These are phyloP conservation scores for Acephala macrosclerotiorum DNA, from an alignment of 2,329 filamentous ascomycete species.

Conservation along the genomic window DNA sequence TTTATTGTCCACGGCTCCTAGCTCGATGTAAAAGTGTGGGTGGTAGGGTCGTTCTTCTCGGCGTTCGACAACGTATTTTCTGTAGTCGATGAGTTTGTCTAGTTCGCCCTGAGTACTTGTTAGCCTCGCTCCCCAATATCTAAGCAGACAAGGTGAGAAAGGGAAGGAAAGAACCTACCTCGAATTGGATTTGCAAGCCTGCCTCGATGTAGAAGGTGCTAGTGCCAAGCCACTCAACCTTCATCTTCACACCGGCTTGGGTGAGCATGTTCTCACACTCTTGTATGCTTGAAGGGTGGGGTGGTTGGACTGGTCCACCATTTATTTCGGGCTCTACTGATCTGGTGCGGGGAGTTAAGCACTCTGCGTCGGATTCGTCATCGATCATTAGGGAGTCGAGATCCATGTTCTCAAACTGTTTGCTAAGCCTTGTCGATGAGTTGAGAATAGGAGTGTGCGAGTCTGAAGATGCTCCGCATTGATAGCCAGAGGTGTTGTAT, in stretches of 20 bases:
- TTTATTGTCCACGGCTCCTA: constrained; percentile 25
- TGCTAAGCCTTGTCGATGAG: too few relatives aligned
- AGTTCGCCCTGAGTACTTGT: constrained; percentile 26
- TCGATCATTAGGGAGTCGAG: too few relatives aligned
- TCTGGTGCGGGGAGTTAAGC: too few relatives aligned
- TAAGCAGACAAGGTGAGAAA: too few relatives aligned
- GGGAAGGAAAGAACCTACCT: background rate
- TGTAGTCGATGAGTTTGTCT: constrained; percentile 23
- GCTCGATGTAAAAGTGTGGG: constrained; percentile 27
- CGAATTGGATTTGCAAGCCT: background rate
- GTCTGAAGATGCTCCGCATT: too few relatives aligned
- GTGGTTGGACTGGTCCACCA: background rate
- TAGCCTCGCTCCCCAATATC: background rate
- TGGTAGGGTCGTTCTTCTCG: constrained; percentile 29
- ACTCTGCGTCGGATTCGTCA: too few relatives aligned
- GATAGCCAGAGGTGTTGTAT: too few relatives aligned
- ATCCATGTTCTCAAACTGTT: too few relatives aligned
- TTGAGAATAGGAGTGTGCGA: too few relatives aligned
- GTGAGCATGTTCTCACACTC: background rate
- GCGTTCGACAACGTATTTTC: background rate
- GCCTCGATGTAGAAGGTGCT: background rate
- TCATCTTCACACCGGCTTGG: background rate
- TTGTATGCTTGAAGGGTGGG: too few relatives aligned
- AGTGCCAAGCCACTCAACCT: constrained; percentile 4
- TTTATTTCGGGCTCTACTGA: background rate